A percentile compares a stretch with the other conserved stretches of the same genome.
Evolutionary conservation across 306 rosid genomes (phyloP).

Genomic region (Albizia julibrissin): DNA sequence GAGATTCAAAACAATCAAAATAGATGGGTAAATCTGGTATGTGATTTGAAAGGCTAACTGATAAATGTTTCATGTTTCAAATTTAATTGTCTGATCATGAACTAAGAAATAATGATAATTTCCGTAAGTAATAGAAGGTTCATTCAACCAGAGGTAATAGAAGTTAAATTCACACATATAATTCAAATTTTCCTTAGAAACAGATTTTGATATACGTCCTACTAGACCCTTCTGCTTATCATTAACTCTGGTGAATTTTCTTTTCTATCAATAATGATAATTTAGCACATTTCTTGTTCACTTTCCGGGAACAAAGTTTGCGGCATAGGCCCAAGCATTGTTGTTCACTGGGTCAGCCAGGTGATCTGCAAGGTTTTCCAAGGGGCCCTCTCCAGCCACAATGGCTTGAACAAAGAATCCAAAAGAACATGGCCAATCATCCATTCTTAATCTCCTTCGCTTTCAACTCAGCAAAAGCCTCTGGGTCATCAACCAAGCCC

Average conservation of each 20-base stretch:
- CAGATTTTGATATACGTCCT: constrained; percentile 10
- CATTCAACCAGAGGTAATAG: constrained; percentile 12
- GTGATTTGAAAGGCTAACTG: neutral
- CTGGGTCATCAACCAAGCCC: too few species aligned
- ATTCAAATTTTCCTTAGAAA: constrained; percentile 36
- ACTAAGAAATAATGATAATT: too few species aligned
- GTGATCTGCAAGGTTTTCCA: constrained; percentile 94
- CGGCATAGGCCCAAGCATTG: constrained; percentile 92
- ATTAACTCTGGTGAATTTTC: neutral
- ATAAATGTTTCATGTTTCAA: neutral
- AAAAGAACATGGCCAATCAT: constrained; percentile 88
- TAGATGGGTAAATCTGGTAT: neutral
- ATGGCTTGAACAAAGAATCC: constrained; percentile 88
- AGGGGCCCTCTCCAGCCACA: constrained; percentile 85
- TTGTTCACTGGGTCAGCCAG: constrained; percentile 95
- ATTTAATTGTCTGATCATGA: neutral
- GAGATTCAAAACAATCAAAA: neutral
- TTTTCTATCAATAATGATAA: neutral
- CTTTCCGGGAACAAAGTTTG: constrained; percentile 98
- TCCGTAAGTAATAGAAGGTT: neutral
- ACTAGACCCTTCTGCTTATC: constrained; percentile 22
- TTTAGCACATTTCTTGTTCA: constrained; percentile 28
- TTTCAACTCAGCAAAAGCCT: neutral
- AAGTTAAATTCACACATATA: constrained; percentile 14
- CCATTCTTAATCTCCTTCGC: constrained; percentile 96